Evolutionary conservation across 805 yeast species (phyloP).

Genomic region (Zygoascus ofunaensis): DNA sequence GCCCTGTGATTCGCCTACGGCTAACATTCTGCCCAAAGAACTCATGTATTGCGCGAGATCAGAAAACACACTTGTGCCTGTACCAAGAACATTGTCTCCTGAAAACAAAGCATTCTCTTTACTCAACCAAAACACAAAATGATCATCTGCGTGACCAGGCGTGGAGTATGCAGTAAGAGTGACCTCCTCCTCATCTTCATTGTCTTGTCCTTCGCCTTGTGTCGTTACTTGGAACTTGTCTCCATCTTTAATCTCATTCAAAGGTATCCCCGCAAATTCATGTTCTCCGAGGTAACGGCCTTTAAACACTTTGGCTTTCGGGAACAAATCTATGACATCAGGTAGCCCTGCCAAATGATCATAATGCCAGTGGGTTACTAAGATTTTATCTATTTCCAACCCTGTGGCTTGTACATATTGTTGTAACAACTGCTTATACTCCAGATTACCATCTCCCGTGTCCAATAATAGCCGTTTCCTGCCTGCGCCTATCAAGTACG

Average conservation of each 20-base stretch:
- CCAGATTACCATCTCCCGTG: conserved; percentile 29
- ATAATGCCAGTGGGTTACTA: conserved; percentile 31
- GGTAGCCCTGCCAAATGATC: conserved; percentile 29
- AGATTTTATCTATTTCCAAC: conserved; percentile 21
- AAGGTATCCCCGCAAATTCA: neutral
- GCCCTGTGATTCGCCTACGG: conserved; percentile 7
- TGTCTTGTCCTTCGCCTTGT: no score
- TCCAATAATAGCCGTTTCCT: conserved; percentile 26
- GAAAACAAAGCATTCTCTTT: conserved; percentile 28
- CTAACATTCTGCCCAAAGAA: conserved; percentile 23
- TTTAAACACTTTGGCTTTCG: conserved; percentile 1
- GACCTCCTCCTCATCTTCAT: conserved; percentile 21
- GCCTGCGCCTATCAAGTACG: conserved; percentile 31
- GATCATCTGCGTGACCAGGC: conserved; percentile 34
- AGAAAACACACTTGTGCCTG: conserved; percentile 29
- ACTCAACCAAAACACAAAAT: conserved; percentile 27
- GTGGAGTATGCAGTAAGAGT: conserved; percentile 23
- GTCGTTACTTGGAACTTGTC: conserved; percentile 17
- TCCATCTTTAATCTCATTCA: conserved; percentile 19
- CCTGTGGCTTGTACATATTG: conserved; percentile 19
- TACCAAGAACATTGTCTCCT: conserved; percentile 33
- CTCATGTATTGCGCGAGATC: conserved; percentile 25
- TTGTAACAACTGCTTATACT: conserved; percentile 18
- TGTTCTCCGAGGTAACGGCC: neutral
- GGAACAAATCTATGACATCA: conserved; percentile 9